Evolutionary conservation across 306 rosid species (phyloP).

Genomic region (Alnus rubra): DNA sequence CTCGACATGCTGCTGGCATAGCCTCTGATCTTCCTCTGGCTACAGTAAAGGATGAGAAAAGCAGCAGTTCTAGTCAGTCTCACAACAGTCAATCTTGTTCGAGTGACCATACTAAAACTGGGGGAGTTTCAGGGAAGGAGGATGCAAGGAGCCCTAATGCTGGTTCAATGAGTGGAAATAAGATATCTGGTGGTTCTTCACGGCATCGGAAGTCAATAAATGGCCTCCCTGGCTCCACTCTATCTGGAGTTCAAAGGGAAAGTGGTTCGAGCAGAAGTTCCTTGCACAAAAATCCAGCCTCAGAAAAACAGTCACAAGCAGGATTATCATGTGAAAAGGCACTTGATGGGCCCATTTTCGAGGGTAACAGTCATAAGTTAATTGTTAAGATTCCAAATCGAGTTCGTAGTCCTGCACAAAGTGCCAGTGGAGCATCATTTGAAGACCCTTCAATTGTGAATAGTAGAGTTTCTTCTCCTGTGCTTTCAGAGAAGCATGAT

Average conservation of each 20-base stretch:
- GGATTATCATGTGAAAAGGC: slow-evolving; percentile 51
- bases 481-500: slow-evolving; percentile 58
- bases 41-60: slow-evolving; percentile 70
- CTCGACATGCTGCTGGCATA: slow-evolving; percentile 43
- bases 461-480: slow-evolving; percentile 65
- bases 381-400: slow-evolving; percentile 69
- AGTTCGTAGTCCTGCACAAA: slow-evolving; percentile 70
- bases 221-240: slow-evolving; percentile 60
- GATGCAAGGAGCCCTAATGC: slow-evolving; percentile 87
- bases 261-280: slow-evolving; percentile 38
- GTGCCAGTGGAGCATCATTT: slow-evolving; percentile 54
- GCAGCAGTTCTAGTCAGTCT: slow-evolving; percentile 92
- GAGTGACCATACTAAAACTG: slow-evolving; percentile 66
- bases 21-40: slow-evolving; percentile 60
- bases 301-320: slow-evolving; percentile 51
- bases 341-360: slow-evolving; percentile 50
- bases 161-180: slow-evolving; percentile 57
- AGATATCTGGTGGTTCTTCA: slow-evolving; percentile 49
- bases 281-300: slow-evolving; percentile 40
- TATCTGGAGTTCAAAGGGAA: slow-evolving; percentile 60
- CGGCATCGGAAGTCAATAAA: slow-evolving; percentile 67
- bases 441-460: slow-evolving; percentile 55
- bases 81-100: slow-evolving; percentile 89
- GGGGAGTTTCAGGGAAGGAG: slow-evolving; percentile 59
- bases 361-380: slow-evolving; percentile 56